phyloP scores from a whole-genome alignment of 1,284 basidiomycete species.

The Wolfiporia cocos region DNA sequence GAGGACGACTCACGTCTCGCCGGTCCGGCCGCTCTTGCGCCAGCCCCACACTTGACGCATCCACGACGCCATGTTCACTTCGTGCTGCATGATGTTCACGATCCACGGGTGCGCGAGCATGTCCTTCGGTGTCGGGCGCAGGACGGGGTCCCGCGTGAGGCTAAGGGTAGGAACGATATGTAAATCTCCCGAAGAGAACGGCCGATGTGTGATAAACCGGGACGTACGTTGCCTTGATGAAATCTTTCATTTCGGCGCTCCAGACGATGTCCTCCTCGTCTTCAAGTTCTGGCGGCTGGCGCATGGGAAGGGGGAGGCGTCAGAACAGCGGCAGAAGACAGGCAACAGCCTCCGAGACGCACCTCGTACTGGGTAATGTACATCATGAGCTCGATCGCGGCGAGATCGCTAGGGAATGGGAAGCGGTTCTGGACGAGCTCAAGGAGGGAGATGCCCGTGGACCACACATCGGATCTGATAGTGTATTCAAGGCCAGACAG shows the following conservation, averaged over 20 bases:
- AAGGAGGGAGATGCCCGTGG: constrained; percentile 87
- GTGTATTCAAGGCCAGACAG: constrained; percentile 88
- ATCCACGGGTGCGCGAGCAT: constrained; percentile 91
- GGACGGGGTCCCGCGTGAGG: constrained; percentile 28
- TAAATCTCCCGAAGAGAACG: neutral
- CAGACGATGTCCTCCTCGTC: constrained; percentile 71
- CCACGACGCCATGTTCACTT: constrained; percentile 88
- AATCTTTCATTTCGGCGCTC: constrained; percentile 88
- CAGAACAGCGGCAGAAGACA: constrained; percentile 10
- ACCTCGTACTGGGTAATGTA: constrained; percentile 84
- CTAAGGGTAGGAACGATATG: constrained; percentile 11
- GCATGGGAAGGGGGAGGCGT: constrained; percentile 14
- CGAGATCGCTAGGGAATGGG: constrained; percentile 90
- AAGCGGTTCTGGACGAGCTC: constrained; percentile 94
- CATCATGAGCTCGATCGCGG: constrained; percentile 91
- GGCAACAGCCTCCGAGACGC: constrained; percentile 17
- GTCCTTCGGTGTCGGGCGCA: constrained; percentile 80
- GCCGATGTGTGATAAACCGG: constrained; percentile 5
- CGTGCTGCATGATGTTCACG: constrained; percentile 67
- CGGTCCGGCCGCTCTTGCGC: constrained; percentile 46
- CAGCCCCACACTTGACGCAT: constrained; percentile 88
- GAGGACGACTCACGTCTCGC: constrained; percentile 22
- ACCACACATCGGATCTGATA: constrained; percentile 98
- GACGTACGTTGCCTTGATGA: constrained; percentile 82
- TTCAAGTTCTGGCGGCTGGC: constrained; percentile 75